Evolutionary conservation across 73 alveolate genomes (phyloP).

Genomic region (Strombidium stylifer): DNA sequence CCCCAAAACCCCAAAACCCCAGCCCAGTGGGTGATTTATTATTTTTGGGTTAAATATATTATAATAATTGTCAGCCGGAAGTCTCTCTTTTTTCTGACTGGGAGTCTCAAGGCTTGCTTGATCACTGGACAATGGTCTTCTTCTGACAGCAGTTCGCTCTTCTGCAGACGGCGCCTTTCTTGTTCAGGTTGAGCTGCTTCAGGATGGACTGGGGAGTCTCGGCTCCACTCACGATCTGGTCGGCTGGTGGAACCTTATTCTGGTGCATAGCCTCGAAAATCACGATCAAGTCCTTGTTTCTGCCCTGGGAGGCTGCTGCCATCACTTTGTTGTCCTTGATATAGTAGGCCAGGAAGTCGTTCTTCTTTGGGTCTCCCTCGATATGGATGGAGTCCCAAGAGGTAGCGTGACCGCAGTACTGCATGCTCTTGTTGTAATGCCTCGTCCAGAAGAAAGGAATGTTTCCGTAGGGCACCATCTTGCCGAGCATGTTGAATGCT

Average conservation of each 20-base stretch:
- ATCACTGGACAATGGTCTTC: background rate
- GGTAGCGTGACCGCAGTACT: constrained; percentile 53
- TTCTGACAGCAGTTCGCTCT: constrained; percentile 28
- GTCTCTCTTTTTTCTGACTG: no score
- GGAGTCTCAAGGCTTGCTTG: no score
- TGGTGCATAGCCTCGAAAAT: constrained; percentile 46
- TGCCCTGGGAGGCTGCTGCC: constrained; percentile 40
- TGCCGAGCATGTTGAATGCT: constrained; percentile 87
- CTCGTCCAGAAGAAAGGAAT: constrained; percentile 95
- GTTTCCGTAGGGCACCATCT: constrained; percentile 58
- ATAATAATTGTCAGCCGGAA: no score
- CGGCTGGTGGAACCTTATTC: constrained; percentile 44
- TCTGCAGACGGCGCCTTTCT: constrained; percentile 8
- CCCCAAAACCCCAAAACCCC: background rate
- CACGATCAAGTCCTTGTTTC: constrained; percentile 8
- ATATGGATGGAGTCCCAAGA: constrained; percentile 61
- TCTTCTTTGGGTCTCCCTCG: constrained; percentile 54
- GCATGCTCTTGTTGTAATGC: constrained; percentile 43
- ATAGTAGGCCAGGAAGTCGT: constrained; percentile 69
- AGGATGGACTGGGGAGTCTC: constrained; percentile 34
- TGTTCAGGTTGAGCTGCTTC: background rate
- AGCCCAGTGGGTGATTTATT: background rate
- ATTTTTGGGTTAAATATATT: no score
- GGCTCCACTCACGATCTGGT: constrained; percentile 29
- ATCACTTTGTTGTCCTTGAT: constrained; percentile 33